phyloP scores from a whole-genome alignment of 257 asterid genomes.

The Plantago major region DNA sequence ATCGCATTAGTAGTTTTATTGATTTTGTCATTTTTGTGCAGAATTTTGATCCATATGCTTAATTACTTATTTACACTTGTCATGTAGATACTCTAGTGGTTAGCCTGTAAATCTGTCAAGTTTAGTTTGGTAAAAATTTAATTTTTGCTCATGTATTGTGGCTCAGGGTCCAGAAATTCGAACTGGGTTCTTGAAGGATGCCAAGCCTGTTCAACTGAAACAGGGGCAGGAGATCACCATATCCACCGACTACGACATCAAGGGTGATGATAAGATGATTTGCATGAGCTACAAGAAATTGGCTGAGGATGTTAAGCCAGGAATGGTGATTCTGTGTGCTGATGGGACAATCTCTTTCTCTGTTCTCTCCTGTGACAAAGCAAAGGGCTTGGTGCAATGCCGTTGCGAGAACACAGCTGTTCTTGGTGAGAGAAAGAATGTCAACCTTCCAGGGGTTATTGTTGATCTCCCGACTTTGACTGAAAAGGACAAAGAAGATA shows the following conservation, averaged over 20 bases:
- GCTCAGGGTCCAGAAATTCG: conserved; percentile 69
- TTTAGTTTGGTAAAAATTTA: neutral
- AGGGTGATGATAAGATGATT: conserved; percentile 55
- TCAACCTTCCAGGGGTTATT: conserved; percentile 66
- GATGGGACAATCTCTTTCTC: conserved; percentile 65
- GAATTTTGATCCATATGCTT: too few species aligned
- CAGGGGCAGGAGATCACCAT: conserved; percentile 62
- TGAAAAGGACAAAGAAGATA: conserved; percentile 70
- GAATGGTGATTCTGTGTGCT: conserved; percentile 56
- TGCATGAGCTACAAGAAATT: conserved; percentile 73
- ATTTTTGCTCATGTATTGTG: neutral
- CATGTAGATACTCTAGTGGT: neutral
- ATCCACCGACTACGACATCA: conserved; percentile 55
- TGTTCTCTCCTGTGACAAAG: conserved; percentile 46
- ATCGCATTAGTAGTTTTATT: too few species aligned
- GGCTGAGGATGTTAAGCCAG: conserved; percentile 51
- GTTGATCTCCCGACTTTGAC: conserved; percentile 73
- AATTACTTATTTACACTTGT: neutral
- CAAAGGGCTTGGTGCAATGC: conserved; percentile 47
- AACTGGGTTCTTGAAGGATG: conserved; percentile 61
- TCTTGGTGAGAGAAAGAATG: conserved; percentile 70
- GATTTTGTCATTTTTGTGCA: too few species aligned
- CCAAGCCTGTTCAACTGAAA: conserved; percentile 52
- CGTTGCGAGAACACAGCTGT: conserved; percentile 67
- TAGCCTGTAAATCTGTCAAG: too few species aligned